Conservation (phyloP, 257 asterid genomes). For the Knoxia roxburghii region DNA sequence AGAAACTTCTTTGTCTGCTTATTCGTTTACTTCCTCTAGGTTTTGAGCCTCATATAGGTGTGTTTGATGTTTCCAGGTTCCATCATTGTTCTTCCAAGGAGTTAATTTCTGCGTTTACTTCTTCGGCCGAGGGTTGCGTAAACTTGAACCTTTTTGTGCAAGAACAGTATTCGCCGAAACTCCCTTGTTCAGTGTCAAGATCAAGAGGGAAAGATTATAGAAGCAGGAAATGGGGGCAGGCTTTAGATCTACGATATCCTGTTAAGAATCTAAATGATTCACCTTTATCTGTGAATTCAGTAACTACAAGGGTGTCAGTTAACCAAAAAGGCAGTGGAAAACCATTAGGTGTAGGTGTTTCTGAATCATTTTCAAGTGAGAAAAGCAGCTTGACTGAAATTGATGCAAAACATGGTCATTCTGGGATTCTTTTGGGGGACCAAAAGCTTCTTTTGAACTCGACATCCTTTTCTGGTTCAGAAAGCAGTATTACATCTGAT, state of each 20-base stretch:
- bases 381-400: slow-evolving; percentile 18
- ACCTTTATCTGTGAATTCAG: slow-evolving; percentile 9
- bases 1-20: slow-evolving; percentile 15
- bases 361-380: slow-evolving; percentile 11
- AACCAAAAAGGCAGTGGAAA: slow-evolving; percentile 8
- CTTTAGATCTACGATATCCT: slow-evolving; percentile 18
- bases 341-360: slow-evolving; percentile 2
- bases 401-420: slow-evolving; percentile 8
- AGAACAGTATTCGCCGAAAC: slow-evolving; percentile 33
- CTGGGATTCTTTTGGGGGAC: slow-evolving; percentile 8
- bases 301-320: slow-evolving; percentile 10
- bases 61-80: slow-evolving; percentile 28
- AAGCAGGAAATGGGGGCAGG: slow-evolving; percentile 22
- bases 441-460: slow-evolving; percentile 10
- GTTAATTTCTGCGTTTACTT: slow-evolving; percentile 23
- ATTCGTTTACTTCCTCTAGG: neutral
- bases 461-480: slow-evolving; percentile 12
- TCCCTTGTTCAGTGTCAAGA: slow-evolving; percentile 39
- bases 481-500: slow-evolving; percentile 27
- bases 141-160: slow-evolving; percentile 13
- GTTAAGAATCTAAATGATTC: slow-evolving; percentile 15
- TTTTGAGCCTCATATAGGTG: slow-evolving; percentile 4
- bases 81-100: slow-evolving; percentile 34
- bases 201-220: slow-evolving; percentile 35
- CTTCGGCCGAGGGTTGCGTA: slow-evolving; percentile 6